Evolutionary conservation across 1,139 yeast genomes (phyloP).

Genomic region (Saccharomyces hybrid): DNA sequence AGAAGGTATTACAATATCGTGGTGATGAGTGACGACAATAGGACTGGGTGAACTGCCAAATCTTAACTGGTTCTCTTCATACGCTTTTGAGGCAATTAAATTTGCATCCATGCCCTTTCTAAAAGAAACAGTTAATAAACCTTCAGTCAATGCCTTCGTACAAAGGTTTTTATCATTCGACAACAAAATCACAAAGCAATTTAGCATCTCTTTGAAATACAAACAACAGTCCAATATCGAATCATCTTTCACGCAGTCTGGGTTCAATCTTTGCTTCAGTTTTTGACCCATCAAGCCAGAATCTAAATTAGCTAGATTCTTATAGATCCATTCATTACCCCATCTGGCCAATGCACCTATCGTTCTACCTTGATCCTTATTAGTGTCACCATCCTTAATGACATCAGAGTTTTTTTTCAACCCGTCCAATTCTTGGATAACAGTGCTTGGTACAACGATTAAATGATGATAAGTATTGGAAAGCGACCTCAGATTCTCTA

Average conservation of each 20-base stretch:
- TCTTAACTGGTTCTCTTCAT: conserved; percentile 35
- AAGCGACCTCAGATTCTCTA: conserved; percentile 42
- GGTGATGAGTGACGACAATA: background rate
- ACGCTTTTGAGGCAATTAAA: conserved; percentile 46
- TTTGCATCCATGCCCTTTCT: conserved; percentile 54
- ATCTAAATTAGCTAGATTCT: conserved; percentile 45
- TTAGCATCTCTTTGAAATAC: conserved; percentile 42
- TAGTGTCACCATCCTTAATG: background rate
- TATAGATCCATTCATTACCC: conserved; percentile 75
- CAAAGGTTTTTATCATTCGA: conserved; percentile 84
- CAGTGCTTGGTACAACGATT: conserved; percentile 62
- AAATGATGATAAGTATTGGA: conserved; percentile 39
- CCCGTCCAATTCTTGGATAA: conserved; percentile 72
- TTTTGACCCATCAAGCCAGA: conserved; percentile 60
- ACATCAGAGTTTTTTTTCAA: conserved; percentile 40
- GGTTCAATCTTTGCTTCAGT: conserved; percentile 43
- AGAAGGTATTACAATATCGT: background rate
- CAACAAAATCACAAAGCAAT: conserved; percentile 50
- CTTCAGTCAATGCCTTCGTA: conserved; percentile 63
- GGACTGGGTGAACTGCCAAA: conserved; percentile 9
- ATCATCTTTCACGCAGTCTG: conserved; percentile 54
- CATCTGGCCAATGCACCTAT: conserved; percentile 57
- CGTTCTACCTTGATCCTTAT: conserved; percentile 21
- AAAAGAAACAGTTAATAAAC: conserved; percentile 59
- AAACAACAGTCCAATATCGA: conserved; percentile 80